Base-by-base conservation (phyloP, 2,329 filamentous ascomycete species). In the Chaetomium sp. region DNA sequence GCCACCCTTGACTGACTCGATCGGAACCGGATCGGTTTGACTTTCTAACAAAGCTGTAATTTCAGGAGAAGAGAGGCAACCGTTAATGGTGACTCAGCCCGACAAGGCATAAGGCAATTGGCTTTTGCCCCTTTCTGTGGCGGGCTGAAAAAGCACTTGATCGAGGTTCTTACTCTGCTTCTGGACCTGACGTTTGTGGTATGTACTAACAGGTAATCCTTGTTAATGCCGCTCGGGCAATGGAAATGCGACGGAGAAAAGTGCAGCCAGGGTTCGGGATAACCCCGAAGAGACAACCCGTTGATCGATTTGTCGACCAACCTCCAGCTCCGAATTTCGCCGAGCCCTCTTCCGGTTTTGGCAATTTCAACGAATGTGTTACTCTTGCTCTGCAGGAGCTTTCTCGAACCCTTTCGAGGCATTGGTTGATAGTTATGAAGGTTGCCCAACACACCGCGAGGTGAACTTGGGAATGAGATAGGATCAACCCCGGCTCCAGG, bases 311-410 rank as follows among this genome's bases (percentile, higher is more conserved):
- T 8, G 12, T 5, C 5, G 7, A 31, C 27, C 21, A 27, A 21
- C 19, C 19, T 25, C 29, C 33, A 45, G 51, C 49, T 62, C 61
- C 65, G 65, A 56, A 4, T 61, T 58, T 64, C 57, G 61, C 65
- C 65, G 65, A 62, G 10, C 23, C 23, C 42, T n/a, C 45, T 64
- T 33, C 49, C 33, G 4, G 38, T 25, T 60, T 58, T 58, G 59
- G 54, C 9, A 29, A 38, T n/a, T 42, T 38, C 9, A 38, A 25
- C 33, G 23, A 21, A n/a, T 16, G 21, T n/a, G 50, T 29, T 27
- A 50, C 23, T 27, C 23, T 51, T 51, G 47, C 47, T 25, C n/a
- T 27, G 21, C 25, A 27, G 49, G 13, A 51, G 25, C n/a, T 51
- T 47, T 23, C n/a, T 47, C 21, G 8, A 23, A 21, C n/a, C 23